Conservation (phyloP, 2,329 filamentous ascomycete genomes). For the Microsporum audouinii region DNA sequence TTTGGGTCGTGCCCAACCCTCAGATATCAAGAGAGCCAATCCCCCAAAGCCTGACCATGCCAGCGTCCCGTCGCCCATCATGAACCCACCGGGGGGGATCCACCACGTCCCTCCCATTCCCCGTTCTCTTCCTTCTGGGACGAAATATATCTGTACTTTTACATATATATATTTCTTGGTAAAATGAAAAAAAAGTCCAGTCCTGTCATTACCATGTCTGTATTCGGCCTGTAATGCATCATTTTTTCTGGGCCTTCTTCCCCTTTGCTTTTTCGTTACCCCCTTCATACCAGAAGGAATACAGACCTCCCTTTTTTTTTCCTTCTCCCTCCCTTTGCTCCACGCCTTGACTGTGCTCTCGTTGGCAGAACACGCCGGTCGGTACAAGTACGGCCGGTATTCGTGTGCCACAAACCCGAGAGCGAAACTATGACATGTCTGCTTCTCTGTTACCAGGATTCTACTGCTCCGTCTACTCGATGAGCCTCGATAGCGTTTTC, state of each 20-base stretch:
- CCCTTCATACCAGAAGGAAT: neutral
- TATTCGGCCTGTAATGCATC: conserved; percentile 3
- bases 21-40: neutral
- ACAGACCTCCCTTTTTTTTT: neutral
- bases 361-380: conserved; percentile 3
- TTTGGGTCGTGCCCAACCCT: conserved; percentile 3
- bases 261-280: neutral
- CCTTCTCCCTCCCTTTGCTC: neutral
- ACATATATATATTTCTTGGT: neutral
- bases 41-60: neutral
- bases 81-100: neutral
- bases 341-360: neutral
- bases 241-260: neutral
- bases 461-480: neutral
- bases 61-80: conserved; percentile 3
- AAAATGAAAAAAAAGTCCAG: neutral
- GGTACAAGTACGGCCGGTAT: conserved; percentile 1
- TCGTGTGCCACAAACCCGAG: conserved; percentile 3
- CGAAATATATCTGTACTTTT: neutral
- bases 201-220: conserved; percentile 1
- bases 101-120: conserved; percentile 1
- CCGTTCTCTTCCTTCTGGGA: neutral
- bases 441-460: neutral
- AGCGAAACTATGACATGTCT: conserved; percentile 1
- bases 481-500: neutral